Base-by-base conservation (phyloP, 2,329 filamentous ascomycete species). In the Aspergillus sclerotialis region DNA sequence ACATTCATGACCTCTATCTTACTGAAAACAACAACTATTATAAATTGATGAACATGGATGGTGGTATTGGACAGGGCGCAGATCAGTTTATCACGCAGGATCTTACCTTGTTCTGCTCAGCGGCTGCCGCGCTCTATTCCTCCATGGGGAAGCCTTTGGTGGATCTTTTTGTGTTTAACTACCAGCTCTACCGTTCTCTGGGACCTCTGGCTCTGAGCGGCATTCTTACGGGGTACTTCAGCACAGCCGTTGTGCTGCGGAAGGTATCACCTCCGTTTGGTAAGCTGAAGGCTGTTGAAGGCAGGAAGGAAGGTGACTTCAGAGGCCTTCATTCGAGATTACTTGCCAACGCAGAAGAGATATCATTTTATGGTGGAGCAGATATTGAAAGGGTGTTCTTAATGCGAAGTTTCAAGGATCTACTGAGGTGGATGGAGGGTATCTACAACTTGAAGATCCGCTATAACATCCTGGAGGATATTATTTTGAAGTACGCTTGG, bases 81-180 rank as follows among this genome's bases (percentile, higher is more conserved):
- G 92, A 98, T 53, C 92, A 98, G 53, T 96, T 89, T 62, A 96
- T 98, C 54, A 96, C 92, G 0, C 90, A 96, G 57, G 92, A 98
- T 59, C 71, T 98, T 19, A 96, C 92, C 0, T 72, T 94, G 1
- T 98, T 98, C 67, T 98, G 93, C 57, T 84, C 86, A 8, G 82
- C 89, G 3, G 90, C 92, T 1, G 89, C 92, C 11, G 86, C 87
- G 14, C 68, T 98, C 4, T 98, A 96, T 65, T 96, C 92, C 1
- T 95, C 89, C 0, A 72, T 98, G 3, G 92, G 92, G n/a, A 98
- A 98, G 60, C 92, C 92, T 0, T 80, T 95, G 45, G 86, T 98
- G n/a, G 92, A 98, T 58, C 72, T 98, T 2, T 85, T 89, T 47
- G 92, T 96, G 30, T 98, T 98, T 71, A 98, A 94, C 63, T 98